These are phyloP conservation scores for Cucurbita maxima DNA, from an alignment of 306 rosid species.

Conservation along the genomic window DNA sequence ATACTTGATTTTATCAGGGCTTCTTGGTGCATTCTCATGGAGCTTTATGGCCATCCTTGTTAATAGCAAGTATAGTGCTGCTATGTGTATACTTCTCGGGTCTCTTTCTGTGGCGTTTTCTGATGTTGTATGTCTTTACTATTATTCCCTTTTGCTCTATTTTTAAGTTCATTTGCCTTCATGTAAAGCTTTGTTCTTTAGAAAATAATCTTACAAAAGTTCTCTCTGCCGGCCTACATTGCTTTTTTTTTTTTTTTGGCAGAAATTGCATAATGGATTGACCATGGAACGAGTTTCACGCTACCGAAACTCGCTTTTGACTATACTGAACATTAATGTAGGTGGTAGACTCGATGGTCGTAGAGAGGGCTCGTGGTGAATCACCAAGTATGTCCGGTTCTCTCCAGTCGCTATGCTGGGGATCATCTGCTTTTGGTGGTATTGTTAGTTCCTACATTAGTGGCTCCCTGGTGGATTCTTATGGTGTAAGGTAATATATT, in stretches of 20 bases:
- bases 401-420: slow-evolving; percentile 96
- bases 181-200: neutral
- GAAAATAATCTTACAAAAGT: neutral
- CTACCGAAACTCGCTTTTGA: neutral
- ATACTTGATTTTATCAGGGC: slow-evolving; percentile 85
- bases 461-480: slow-evolving; percentile 66
- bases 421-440: slow-evolving; percentile 96
- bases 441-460: slow-evolving; percentile 93
- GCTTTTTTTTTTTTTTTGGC: neutral
- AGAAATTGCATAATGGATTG: neutral
- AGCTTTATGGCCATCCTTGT: slow-evolving; percentile 76
- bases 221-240: neutral
- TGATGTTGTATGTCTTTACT: slow-evolving; percentile 71
- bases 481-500: slow-evolving; percentile 69
- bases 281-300: neutral
- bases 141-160: neutral
- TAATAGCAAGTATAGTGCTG: slow-evolving; percentile 63
- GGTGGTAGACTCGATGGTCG: slow-evolving; percentile 99
- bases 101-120: slow-evolving; percentile 98
- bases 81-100: slow-evolving; percentile 85
- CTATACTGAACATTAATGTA: slow-evolving; percentile 28
- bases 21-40: slow-evolving; percentile 96
- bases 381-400: slow-evolving; percentile 89
- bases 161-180: neutral
- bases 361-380: slow-evolving; percentile 98